A percentile compares a stretch with the other conserved stretches of the same genome.
Evolutionary conservation across 306 rosid species (phyloP).

Genomic region (Prunus salicina): DNA sequence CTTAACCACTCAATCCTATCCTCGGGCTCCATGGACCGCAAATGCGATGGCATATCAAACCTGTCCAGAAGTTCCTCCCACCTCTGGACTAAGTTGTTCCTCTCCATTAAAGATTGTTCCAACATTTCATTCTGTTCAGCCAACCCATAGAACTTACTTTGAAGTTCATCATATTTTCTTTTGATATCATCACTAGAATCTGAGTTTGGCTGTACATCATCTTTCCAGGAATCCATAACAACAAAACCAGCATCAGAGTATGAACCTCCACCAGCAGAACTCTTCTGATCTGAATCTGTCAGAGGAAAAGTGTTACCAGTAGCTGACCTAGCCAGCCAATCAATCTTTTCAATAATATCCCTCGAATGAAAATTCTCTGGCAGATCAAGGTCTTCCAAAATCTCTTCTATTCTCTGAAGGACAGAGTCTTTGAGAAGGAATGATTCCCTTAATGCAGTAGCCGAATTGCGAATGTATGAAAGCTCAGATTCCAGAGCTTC

Average conservation of each 20-base stretch:
- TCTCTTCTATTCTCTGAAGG: conserved; percentile 98
- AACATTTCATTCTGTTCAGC: conserved; percentile 99
- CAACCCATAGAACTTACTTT: conserved; percentile 68
- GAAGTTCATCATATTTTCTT: conserved; percentile 72
- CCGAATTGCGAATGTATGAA: conserved; percentile 94
- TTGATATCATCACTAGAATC: conserved; percentile 59
- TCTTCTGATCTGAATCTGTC: conserved; percentile 79
- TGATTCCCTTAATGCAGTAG: conserved; percentile 93
- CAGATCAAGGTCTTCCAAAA: conserved; percentile 88
- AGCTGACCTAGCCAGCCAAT: conserved; percentile 88
- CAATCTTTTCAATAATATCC: conserved; percentile 87
- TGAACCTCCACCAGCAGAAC: conserved; percentile 62
- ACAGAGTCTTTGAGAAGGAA: conserved; percentile 95
- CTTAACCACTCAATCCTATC: conserved; percentile 84
- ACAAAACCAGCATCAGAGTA: conserved; percentile 77
- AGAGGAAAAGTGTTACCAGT: conserved; percentile 50
- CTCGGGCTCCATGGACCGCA: conserved; percentile 76
- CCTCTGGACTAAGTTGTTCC: conserved; percentile 79
- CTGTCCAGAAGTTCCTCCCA: conserved; percentile 88
- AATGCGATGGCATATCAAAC: conserved; percentile 76
- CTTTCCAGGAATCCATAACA: conserved; percentile 72
- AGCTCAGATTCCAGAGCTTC: conserved; percentile 98
- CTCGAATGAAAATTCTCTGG: conserved; percentile 96
- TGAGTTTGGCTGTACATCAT: conserved; percentile 53
- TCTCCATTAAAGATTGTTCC: conserved; percentile 91